Evolutionary conservation across 225 moss, liverwort and hornwort species (phyloP).

Genomic region (Sphagnum contortum): DNA sequence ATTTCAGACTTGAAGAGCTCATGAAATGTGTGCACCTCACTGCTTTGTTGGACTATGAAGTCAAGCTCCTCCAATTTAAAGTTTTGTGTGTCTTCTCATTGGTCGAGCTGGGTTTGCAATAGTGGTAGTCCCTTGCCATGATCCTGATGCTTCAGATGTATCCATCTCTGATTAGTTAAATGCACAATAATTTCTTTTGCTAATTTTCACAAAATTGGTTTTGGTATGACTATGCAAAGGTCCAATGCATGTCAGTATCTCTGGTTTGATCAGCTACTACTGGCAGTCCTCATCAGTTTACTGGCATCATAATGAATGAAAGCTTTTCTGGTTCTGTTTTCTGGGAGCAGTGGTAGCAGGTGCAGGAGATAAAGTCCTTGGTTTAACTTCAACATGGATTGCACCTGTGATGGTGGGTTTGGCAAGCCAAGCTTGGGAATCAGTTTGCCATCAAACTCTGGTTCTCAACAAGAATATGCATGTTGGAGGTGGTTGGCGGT

Average conservation of each 20-base stretch:
- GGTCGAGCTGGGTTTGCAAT: too few species aligned
- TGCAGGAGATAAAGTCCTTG: slow-evolving; percentile 24
- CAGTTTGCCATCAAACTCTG: slow-evolving; percentile 13
- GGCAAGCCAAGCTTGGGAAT: slow-evolving; percentile 19
- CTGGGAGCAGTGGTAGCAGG: slow-evolving; percentile 32
- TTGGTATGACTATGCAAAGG: too few species aligned
- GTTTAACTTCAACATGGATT: slow-evolving; percentile 11
- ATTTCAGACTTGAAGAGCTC: too few species aligned
- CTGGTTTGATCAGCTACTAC: background rate
- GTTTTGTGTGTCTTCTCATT: too few species aligned
- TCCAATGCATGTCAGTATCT: background rate
- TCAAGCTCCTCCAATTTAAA: too few species aligned
- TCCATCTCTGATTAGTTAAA: too few species aligned
- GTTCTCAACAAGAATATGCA: slow-evolving; percentile 15
- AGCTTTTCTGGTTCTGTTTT: background rate
- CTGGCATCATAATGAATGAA: background rate
- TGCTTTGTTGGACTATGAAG: too few species aligned
- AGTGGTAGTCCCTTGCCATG: too few species aligned
- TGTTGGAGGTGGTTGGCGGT: background rate
- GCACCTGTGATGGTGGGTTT: slow-evolving; percentile 14
- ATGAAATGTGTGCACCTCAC: too few species aligned
- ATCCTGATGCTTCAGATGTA: too few species aligned
- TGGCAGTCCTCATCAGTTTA: background rate
- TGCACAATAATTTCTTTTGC: too few species aligned
- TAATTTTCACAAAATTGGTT: too few species aligned